Percentiles rank a stretch among this genome's conserved stretches.
These are phyloP conservation scores for Musa acuminata DNA, from an alignment of 176 grass and related monocot genomes.

Conservation along the genomic window DNA sequence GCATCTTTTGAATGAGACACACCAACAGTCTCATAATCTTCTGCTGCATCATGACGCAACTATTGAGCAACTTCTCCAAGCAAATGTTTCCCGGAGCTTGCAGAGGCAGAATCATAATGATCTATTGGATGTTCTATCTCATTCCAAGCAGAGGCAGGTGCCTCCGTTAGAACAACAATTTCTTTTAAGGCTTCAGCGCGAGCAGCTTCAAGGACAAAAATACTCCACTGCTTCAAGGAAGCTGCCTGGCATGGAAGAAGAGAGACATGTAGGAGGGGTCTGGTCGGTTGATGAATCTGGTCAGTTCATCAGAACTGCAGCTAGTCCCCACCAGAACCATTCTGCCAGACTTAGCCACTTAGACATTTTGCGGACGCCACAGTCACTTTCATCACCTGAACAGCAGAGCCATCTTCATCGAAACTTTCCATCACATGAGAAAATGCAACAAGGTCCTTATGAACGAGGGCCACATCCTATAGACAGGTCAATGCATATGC, in stretches of 20 bases:
- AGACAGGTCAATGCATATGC: constrained; percentile 63
- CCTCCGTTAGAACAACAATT: constrained; percentile 84
- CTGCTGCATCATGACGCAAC: constrained; percentile 70
- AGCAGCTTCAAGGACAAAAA: constrained; percentile 74
- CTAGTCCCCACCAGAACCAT: constrained; percentile 52
- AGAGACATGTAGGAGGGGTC: constrained; percentile 58
- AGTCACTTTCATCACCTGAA: constrained; percentile 44
- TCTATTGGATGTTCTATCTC: constrained; percentile 49
- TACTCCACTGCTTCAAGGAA: constrained; percentile 47
- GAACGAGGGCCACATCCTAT: constrained; percentile 39
- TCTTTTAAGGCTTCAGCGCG: constrained; percentile 68
- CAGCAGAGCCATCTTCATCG: constrained; percentile 52
- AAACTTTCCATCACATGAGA: constrained; percentile 56
- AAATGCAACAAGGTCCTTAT: constrained; percentile 47
- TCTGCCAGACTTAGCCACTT: constrained; percentile 42
- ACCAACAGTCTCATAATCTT: constrained; percentile 57
- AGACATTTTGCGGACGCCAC: constrained; percentile 48
- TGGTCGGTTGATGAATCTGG: constrained; percentile 60
- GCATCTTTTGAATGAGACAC: constrained; percentile 77
- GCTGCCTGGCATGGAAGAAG: constrained; percentile 64
- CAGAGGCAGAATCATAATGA: constrained; percentile 59
- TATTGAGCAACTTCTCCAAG: constrained; percentile 86
- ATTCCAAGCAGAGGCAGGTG: constrained; percentile 69
- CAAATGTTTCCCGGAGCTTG: constrained; percentile 47
- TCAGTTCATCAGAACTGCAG: constrained; percentile 57